Conservation (phyloP, 768 basidiomycete species). For the Termitomyces sp. region DNA sequence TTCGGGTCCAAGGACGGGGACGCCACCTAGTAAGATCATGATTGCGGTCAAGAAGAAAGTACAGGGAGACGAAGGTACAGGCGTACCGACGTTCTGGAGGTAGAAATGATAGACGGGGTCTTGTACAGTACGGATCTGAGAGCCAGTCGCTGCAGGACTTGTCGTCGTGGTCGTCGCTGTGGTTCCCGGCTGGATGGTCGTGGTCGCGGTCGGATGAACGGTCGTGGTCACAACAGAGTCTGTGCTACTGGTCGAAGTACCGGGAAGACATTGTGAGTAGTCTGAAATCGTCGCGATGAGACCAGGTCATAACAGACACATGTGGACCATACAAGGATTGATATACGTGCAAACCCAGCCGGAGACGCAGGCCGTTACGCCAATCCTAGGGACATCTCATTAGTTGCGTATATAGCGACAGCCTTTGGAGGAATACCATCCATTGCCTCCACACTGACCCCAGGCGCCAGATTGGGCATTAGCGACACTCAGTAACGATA, state of each 20-base stretch:
- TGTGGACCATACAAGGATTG: constrained; percentile 31
- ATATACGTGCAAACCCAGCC: constrained; percentile 36
- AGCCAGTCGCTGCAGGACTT: constrained; percentile 32
- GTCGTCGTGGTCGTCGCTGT: constrained; percentile 24
- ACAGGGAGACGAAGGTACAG: background rate
- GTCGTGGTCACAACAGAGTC: constrained; percentile 24
- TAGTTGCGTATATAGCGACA: background rate
- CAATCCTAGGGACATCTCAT: constrained; percentile 24
- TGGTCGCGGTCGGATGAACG: constrained; percentile 15
- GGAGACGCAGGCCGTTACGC: constrained; percentile 34
- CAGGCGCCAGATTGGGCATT: constrained; percentile 33
- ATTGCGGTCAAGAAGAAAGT: background rate
- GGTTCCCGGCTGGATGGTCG: constrained; percentile 23
- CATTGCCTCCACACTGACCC: constrained; percentile 38
- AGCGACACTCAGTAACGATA: constrained; percentile 13
- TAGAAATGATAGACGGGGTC: constrained; percentile 54
- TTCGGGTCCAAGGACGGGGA: constrained; percentile 47
- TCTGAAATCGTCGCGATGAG: constrained; percentile 22
- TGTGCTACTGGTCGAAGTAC: constrained; percentile 20
- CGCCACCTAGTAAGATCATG: constrained; percentile 28
- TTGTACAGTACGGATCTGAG: constrained; percentile 47
- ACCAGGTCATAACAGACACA: background rate
- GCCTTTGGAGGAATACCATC: constrained; percentile 18
- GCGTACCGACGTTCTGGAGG: constrained; percentile 41
- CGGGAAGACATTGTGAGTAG: constrained; percentile 51